Conservation (phyloP, 257 asterid genomes). For the Solanum etuberosum region DNA sequence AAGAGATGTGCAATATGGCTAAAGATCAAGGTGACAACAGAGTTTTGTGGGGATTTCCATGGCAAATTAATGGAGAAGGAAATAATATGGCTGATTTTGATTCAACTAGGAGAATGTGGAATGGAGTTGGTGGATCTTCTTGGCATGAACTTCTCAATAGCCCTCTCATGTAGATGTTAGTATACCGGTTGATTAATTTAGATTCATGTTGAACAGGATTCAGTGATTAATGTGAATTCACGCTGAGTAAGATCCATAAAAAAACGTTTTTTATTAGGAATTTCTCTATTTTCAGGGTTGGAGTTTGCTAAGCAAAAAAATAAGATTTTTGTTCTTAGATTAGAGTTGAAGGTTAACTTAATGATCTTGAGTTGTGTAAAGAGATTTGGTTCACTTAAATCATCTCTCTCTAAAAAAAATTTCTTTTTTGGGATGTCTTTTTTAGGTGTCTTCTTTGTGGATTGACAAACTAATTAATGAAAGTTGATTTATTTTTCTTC, state of each 20-base stretch:
- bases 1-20: conserved; percentile 32
- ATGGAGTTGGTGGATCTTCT: conserved; percentile 34
- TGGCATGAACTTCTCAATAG: conserved; percentile 92
- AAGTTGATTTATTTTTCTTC: conserved; percentile 9
- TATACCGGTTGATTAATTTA: not conserved
- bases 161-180: conserved; percentile 47
- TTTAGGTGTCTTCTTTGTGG: conserved; percentile 5
- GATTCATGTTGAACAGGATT: not conserved
- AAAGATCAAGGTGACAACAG: conserved; percentile 16
- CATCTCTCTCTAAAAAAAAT: conserved; percentile 12
- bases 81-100: conserved; percentile 26
- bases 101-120: conserved; percentile 39
- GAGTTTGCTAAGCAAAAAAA: not conserved
- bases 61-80: conserved; percentile 38
- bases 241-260: not conserved
- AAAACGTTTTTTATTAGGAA: not conserved
- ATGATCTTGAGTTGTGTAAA: not conserved
- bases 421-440: not conserved
- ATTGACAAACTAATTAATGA: conserved; percentile 9
- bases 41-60: conserved; percentile 73
- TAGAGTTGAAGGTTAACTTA: conserved; percentile 5
- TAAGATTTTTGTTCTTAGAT: conserved; percentile 11
- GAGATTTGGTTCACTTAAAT: conserved; percentile 6
- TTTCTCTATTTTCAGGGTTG: not conserved
- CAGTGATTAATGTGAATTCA: not conserved